Evolutionary conservation across 208 protist species (phyloP), one percentile per base, ranked within the genome.

Genomic region (Endotrypanum monterogeii): DNA sequence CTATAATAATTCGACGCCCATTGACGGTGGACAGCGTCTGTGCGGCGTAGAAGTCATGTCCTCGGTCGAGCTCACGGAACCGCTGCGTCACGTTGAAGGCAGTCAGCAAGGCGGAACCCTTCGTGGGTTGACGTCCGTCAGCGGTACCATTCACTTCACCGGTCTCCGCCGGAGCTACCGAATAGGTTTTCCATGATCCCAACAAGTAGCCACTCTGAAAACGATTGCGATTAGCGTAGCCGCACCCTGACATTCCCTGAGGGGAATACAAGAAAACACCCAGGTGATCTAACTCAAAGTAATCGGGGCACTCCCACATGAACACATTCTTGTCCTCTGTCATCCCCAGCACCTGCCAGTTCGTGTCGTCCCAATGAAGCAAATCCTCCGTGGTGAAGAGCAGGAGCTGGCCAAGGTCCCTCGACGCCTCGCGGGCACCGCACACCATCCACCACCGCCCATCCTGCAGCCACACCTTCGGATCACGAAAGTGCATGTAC

Each of bases 291-390:
- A 78, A 41, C 84, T 79, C 9, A 60, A 83, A 86, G 39, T 74
- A 78, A 74, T 86, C 82, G 16, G 82, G 82, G 60, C 82, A 86
- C 78, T 86, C 82, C 77, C 82, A 86, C 82, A 86, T 86, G 71
- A 86, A 86, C 23, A 82, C 70, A 52, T 86, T 86, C 71, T 82
- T 79, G 67, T 86, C 78, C 20, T 70, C 70, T 11, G 76, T 80
- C 39, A 39, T 8, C 39, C 48, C 63, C 18, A 80, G 44, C 39
- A 86, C 63, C 23, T 68, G 68, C 51, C 67, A 86, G 37, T 66
- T 46, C 39, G 67, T 80, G 25, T 74, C 66, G 67, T 86, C 70
- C 82, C 82, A 86, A 14, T 55, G 1, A 48, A 67, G 41, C 9
- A 82, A 63, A 70, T 80, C 61, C 5, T 73, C 65, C 1, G 72